Base-by-base conservation (phyloP, 2,329 filamentous ascomycete species). In the Penicillium paneum region DNA sequence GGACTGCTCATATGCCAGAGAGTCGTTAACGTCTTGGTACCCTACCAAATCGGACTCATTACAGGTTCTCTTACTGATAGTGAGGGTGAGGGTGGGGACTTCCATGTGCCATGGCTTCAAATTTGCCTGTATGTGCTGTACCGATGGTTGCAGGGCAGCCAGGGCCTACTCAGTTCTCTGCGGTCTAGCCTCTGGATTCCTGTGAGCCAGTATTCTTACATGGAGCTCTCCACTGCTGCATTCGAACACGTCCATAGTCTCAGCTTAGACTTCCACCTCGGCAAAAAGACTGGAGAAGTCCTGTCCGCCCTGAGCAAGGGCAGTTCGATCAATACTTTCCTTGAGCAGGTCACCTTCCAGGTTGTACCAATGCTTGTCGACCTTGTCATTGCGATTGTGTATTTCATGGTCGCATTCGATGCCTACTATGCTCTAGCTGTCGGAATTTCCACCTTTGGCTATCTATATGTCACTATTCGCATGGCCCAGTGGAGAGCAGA, bases 181-280 rank as follows among this genome's bases (percentile, higher is more conserved):
- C 84, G 94, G 60, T 88, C 90, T 21, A 85, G 91, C 34, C 79
- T 99, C 32, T 99, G 94, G 94, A 94, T 99, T 47, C 93, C 94
- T 0, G 91, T 99, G 54, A 91, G 92, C 34, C 94, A 99, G 72
- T 96, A 97, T 72, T 96, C 93, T 0, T 99, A 97, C 74, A 88
- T 91, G 67, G 91, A 94, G 60, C 81, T 99, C 55, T 96, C 92
- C 6, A 94, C 94, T 2, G 92, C 94, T 15, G 91, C 93, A 11
- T 99, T 99, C 70, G 93, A 97, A 75, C 94, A 99, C 71, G 94
- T 99, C 21, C 94, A 99, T 73, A 88, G 88, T 47, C 84, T 99
- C 32, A 97, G 92, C 72, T 81, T 97, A 61, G 94, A 97, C 71
- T 99, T 99, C 68, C 94, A 99, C 70, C 83, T 97, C 3, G 91